Conservation (phyloP, 257 asterid species). For the Sherardia arvensis region DNA sequence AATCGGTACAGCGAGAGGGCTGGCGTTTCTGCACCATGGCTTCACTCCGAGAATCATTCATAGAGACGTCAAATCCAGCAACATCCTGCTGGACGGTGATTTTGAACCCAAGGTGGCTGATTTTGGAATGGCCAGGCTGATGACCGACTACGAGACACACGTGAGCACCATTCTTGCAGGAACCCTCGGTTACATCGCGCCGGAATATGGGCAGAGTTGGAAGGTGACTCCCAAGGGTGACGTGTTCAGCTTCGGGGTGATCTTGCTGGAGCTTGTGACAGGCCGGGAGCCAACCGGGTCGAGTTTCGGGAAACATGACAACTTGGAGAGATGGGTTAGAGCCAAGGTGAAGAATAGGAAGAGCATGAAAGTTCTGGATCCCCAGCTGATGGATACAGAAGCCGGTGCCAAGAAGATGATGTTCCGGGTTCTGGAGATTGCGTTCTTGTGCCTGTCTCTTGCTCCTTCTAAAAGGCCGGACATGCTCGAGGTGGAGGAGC, state of each 20-base stretch:
- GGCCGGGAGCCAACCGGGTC: slow-evolving; percentile 93
- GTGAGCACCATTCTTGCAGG: slow-evolving; percentile 90
- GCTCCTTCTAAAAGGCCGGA: slow-evolving; percentile 62
- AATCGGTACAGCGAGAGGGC: slow-evolving; percentile 72
- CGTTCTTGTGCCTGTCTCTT: slow-evolving; percentile 57
- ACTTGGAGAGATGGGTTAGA: slow-evolving; percentile 77
- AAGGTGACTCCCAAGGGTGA: slow-evolving; percentile 71
- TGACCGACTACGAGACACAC: slow-evolving; percentile 82
- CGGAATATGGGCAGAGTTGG: slow-evolving; percentile 90
- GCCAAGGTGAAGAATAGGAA: slow-evolving; percentile 46
- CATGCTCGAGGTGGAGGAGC: slow-evolving; percentile 61
- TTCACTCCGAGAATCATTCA: slow-evolving; percentile 86
- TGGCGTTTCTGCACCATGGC: slow-evolving; percentile 81
- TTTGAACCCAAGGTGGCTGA: slow-evolving; percentile 84
- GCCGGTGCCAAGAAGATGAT: slow-evolving; percentile 71
- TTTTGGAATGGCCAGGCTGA: slow-evolving; percentile 74
- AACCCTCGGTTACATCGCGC: slow-evolving; percentile 84
- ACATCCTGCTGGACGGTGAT: slow-evolving; percentile 55
- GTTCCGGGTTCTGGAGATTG: slow-evolving; percentile 65
- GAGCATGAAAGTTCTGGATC: slow-evolving; percentile 70
- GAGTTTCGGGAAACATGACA: slow-evolving; percentile 70
- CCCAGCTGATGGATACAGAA: slow-evolving; percentile 26
- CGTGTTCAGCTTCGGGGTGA: slow-evolving; percentile 84
- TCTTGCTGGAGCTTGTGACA: slow-evolving; percentile 60
- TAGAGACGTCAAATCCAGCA: slow-evolving; percentile 79